Percentiles rank a stretch among this genome's conserved stretches.
These are phyloP conservation scores for Senna siamea DNA, from an alignment of 306 rosid species.

Conservation along the genomic window DNA sequence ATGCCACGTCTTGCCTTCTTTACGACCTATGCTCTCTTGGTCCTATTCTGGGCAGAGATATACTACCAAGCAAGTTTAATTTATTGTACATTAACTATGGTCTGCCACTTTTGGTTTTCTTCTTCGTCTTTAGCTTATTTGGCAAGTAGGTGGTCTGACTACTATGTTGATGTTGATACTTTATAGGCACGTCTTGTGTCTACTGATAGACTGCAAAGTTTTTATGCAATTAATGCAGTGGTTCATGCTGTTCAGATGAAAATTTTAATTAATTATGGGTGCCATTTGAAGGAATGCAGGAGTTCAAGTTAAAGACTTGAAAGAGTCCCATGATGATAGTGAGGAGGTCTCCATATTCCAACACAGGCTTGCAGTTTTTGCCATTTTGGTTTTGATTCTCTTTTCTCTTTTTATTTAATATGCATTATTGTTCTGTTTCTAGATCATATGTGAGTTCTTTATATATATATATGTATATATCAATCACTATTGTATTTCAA, in stretches of 20 bases:
- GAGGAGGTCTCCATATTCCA: no score
- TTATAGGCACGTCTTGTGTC: constrained; percentile 94
- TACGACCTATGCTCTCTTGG: constrained; percentile 92
- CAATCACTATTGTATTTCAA: no score
- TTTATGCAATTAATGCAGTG: constrained; percentile 75
- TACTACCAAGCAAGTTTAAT: constrained; percentile 80
- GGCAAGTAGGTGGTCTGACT: constrained; percentile 12
- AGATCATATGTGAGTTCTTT: no score
- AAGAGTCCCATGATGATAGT: no score
- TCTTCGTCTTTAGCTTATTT: constrained; percentile 4
- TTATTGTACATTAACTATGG: background rate
- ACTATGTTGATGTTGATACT: constrained; percentile 19
- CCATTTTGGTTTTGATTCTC: no score
- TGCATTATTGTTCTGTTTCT: no score
- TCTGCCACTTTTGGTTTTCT: constrained; percentile 1
- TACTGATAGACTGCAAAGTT: constrained; percentile 92
- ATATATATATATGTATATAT: no score
- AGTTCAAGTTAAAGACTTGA: no score
- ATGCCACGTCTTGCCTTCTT: constrained; percentile 95
- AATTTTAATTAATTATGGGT: no score
- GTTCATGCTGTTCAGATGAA: constrained; percentile 95
- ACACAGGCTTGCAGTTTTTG: no score
- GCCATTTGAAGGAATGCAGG: no score
- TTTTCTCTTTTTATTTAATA: no score
- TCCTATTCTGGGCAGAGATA: constrained; percentile 98